These are phyloP conservation scores for Kwoniella mangroviensis DNA, from an alignment of 768 basidiomycete species.

Conservation along the genomic window DNA sequence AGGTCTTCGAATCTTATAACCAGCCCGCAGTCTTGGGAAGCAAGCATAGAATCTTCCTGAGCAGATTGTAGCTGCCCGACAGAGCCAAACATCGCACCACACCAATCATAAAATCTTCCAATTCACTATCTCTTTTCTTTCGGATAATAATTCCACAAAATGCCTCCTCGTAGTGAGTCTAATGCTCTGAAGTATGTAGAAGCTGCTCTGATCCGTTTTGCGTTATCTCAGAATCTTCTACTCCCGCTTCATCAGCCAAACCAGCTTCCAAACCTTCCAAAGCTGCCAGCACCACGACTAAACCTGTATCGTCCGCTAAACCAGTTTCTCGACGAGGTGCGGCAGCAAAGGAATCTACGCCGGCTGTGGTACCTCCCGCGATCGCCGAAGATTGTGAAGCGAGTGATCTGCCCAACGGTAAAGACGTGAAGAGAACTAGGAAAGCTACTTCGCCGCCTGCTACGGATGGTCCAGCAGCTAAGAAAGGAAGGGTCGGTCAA, in stretches of 20 bases:
- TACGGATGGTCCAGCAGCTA: slow-evolving; percentile 24
- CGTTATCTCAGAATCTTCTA: slow-evolving; percentile 8
- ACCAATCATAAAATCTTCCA: neutral
- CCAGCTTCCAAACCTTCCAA: slow-evolving; percentile 19
- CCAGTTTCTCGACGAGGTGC: slow-evolving; percentile 20
- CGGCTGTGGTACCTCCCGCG: neutral
- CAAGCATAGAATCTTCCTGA: no score
- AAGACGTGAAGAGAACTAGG: slow-evolving; percentile 16
- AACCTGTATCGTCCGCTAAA: slow-evolving; percentile 26
- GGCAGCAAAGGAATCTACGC: slow-evolving; percentile 22
- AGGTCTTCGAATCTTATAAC: no score
- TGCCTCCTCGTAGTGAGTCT: slow-evolving; percentile 26
- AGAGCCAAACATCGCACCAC: neutral
- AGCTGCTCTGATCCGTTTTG: neutral
- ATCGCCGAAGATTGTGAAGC: slow-evolving; percentile 26
- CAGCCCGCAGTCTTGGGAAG: no score
- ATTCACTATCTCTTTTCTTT: neutral
- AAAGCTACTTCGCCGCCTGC: slow-evolving; percentile 24
- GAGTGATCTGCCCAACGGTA: slow-evolving; percentile 12
- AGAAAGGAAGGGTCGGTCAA: slow-evolving; percentile 45
- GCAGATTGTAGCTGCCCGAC: no score
- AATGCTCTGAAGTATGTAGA: neutral
- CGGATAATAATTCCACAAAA: neutral
- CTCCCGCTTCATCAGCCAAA: slow-evolving; percentile 26
- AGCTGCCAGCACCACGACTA: slow-evolving; percentile 12